Evolutionary conservation across 2,329 filamentous ascomycete species (phyloP).

Genomic region (Clathrospora elynae): DNA sequence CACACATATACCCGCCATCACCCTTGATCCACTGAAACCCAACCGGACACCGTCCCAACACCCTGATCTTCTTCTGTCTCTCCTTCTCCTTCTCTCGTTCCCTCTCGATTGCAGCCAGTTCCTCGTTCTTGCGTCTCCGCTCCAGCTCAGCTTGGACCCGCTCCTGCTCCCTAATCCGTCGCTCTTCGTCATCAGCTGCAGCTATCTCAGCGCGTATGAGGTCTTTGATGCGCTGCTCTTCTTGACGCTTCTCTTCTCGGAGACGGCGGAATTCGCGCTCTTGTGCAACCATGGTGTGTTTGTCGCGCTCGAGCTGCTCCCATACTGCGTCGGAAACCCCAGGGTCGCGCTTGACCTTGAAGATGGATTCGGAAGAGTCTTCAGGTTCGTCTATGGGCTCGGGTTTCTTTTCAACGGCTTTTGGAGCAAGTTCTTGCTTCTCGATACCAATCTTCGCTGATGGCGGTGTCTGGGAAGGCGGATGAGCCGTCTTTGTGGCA

Average conservation of each 20-base stretch:
- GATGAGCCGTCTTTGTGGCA: constrained; percentile 10
- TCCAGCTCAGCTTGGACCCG: constrained; percentile 28
- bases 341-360: constrained; percentile 18
- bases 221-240: constrained; percentile 28
- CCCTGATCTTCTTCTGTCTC: constrained; percentile 56
- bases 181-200: constrained; percentile 32
- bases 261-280: constrained; percentile 47
- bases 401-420: neutral
- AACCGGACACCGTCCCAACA: constrained; percentile 60
- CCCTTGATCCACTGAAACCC: constrained; percentile 69
- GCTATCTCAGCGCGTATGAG: constrained; percentile 40
- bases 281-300: constrained; percentile 36
- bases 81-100: constrained; percentile 48
- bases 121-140: constrained; percentile 31
- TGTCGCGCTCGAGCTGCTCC: constrained; percentile 63
- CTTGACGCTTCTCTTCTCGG: constrained; percentile 27
- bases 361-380: neutral
- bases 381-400: constrained; percentile 2
- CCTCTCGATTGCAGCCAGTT: constrained; percentile 49
- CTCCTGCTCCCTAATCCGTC: constrained; percentile 23
- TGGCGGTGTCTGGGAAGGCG: no score
- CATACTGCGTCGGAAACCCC: constrained; percentile 66
- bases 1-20: constrained; percentile 64
- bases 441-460: constrained; percentile 1
- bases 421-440: constrained; percentile 7